Evolutionary conservation across 2,329 filamentous ascomycete species (phyloP).

Genomic region (Berkeleyomyces rouxiae): DNA sequence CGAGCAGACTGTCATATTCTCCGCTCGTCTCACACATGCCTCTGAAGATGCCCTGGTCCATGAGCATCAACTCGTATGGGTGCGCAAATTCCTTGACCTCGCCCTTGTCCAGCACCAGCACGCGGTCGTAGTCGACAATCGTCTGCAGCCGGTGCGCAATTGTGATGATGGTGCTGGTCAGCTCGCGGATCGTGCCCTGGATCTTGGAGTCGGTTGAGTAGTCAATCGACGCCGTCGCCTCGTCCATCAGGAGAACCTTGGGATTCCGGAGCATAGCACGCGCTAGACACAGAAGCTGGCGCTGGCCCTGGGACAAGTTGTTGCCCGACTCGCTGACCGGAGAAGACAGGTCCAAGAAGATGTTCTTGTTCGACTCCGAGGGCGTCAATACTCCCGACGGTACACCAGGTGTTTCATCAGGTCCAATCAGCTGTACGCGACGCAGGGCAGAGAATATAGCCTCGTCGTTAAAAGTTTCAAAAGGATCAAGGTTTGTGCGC

Average conservation of each 20-base stretch:
- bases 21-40: slow-evolving; percentile 51
- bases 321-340: slow-evolving; percentile 77
- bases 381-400: slow-evolving; percentile 19
- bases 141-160: slow-evolving; percentile 93
- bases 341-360: slow-evolving; percentile 76
- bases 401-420: slow-evolving; percentile 27
- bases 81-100: slow-evolving; percentile 79
- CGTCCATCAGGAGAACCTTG: slow-evolving; percentile 95
- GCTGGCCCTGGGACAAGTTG: slow-evolving; percentile 90
- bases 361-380: slow-evolving; percentile 67
- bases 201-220: slow-evolving; percentile 93
- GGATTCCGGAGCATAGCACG: slow-evolving; percentile 82
- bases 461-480: slow-evolving; percentile 73
- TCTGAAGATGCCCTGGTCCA: slow-evolving; percentile 46
- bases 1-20: slow-evolving; percentile 33
- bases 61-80: slow-evolving; percentile 63
- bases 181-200: slow-evolving; percentile 86
- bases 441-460: slow-evolving; percentile 76
- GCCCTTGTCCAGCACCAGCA: slow-evolving; percentile 83
- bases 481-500: slow-evolving; percentile 83
- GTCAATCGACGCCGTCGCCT: slow-evolving; percentile 93
- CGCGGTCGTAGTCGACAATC: slow-evolving; percentile 96
- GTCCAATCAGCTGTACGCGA: slow-evolving; percentile 71
- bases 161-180: slow-evolving; percentile 85
- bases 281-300: slow-evolving; percentile 84